A percentile compares a stretch with the other conserved stretches of the same genome.
phyloP scores from a whole-genome alignment of 805 yeast species.

The Myxozyma melibiosi region DNA sequence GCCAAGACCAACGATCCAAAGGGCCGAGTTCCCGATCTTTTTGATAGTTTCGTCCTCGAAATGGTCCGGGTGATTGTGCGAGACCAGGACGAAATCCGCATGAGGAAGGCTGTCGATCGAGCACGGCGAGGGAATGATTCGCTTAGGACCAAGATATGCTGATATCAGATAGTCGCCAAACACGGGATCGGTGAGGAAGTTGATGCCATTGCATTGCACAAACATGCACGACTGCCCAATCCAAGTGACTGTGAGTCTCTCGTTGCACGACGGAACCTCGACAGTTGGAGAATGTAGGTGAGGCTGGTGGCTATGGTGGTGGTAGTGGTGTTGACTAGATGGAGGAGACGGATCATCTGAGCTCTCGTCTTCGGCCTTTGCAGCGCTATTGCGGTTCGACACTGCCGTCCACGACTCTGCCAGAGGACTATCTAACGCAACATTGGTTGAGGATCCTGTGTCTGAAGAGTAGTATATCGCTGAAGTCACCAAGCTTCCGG shows the following conservation, averaged over 20 bases:
- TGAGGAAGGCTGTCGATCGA: constrained; percentile 60
- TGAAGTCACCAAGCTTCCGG: constrained; percentile 22
- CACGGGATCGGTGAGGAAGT: constrained; percentile 83
- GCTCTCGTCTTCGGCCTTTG: constrained; percentile 4
- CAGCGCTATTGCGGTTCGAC: not conserved
- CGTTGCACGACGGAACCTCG: constrained; percentile 43
- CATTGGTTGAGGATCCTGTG: constrained; percentile 29
- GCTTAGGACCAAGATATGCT: constrained; percentile 72
- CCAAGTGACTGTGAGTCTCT: constrained; percentile 78
- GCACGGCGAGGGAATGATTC: constrained; percentile 81
- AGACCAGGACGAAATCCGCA: constrained; percentile 74
- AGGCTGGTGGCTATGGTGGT: no score
- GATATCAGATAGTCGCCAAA: constrained; percentile 66
- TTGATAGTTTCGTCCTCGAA: constrained; percentile 64
- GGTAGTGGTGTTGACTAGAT: not conserved
- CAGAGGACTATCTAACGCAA: constrained; percentile 20
- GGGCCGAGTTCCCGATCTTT: constrained; percentile 57
- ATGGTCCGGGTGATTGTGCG: constrained; percentile 97
- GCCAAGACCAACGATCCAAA: constrained; percentile 90
- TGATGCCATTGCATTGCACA: constrained; percentile 69
- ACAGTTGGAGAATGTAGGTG: not conserved
- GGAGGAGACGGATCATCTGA: not conserved
- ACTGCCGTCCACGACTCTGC: constrained; percentile 30
- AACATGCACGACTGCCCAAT: constrained; percentile 87
- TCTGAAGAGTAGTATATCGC: constrained; percentile 31